These are phyloP conservation scores for Xenoacremonium recifei DNA, from an alignment of 2,329 filamentous ascomycete genomes.

Conservation along the genomic window DNA sequence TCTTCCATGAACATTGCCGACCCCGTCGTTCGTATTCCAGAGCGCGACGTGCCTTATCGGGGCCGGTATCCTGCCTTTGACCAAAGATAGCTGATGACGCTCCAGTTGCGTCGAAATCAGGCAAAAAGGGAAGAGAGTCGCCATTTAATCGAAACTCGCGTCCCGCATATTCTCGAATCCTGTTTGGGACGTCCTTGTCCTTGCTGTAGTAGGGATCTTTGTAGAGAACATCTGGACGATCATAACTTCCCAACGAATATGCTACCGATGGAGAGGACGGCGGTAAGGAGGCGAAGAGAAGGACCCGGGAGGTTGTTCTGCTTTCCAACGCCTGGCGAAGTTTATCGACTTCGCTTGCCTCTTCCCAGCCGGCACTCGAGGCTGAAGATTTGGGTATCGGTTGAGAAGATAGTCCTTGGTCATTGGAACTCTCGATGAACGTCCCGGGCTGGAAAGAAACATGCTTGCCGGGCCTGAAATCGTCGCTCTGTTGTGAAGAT, in stretches of 20 bases:
- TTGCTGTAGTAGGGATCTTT: constrained; percentile 84
- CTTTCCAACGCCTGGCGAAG: constrained; percentile 14
- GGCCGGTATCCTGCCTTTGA: constrained; percentile 42
- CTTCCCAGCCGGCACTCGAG: too few species aligned
- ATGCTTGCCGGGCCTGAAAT: constrained; percentile 21
- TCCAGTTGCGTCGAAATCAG: constrained; percentile 69
- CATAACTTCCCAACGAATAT: constrained; percentile 21
- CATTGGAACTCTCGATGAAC: too few species aligned
- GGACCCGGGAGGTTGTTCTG: constrained; percentile 8
- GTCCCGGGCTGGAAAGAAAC: constrained; percentile 20
- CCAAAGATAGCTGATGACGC: constrained; percentile 54
- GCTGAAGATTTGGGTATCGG: too few species aligned
- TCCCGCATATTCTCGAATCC: constrained; percentile 80
- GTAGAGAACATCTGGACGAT: constrained; percentile 68
- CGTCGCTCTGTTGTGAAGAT: constrained; percentile 49
- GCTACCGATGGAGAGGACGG: constrained; percentile 24
- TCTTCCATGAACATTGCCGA: constrained; percentile 50
- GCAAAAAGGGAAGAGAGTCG: constrained; percentile 74
- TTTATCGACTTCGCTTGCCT: constrained; percentile 8
- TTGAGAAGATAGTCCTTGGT: too few species aligned
- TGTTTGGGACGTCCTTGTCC: constrained; percentile 77
- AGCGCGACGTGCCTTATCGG: constrained; percentile 53
- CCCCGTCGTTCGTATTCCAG: constrained; percentile 46
- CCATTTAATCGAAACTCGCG: constrained; percentile 79
- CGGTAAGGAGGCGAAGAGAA: constrained; percentile 25